A percentile compares a stretch with the other conserved stretches of the same genome.
These are phyloP conservation scores for Mentha longifolia DNA, from an alignment of 257 asterid species.

Conservation along the genomic window DNA sequence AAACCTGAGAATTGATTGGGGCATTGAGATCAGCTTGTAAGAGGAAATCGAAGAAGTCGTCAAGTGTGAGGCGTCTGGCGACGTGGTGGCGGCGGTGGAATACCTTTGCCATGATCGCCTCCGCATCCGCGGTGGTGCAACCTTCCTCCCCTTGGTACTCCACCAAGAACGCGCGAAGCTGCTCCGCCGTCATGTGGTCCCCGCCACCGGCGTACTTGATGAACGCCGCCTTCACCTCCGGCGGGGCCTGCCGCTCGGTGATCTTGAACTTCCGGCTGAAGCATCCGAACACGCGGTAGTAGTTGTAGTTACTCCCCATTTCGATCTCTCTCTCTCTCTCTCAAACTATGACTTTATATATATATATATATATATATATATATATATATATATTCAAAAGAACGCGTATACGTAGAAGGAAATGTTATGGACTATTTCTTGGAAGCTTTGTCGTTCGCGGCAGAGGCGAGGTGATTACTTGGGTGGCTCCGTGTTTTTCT, in stretches of 20 bases:
- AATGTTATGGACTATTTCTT: conserved; percentile 22
- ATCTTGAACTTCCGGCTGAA: conserved; percentile 81
- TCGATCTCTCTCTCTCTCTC: background rate
- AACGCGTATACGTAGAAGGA: conserved; percentile 30
- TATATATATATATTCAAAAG: background rate
- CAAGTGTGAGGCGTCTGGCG: conserved; percentile 47
- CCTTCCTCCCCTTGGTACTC: conserved; percentile 63
- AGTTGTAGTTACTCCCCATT: conserved; percentile 68
- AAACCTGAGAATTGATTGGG: conserved; percentile 63
- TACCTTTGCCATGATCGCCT: conserved; percentile 50
- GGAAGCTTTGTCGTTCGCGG: conserved; percentile 22
- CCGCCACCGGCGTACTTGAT: conserved; percentile 49
- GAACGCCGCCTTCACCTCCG: conserved; percentile 66
- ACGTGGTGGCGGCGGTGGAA: conserved; percentile 49
- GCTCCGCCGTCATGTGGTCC: conserved; percentile 58
- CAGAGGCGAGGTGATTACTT: background rate
- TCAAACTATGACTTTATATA: too few species aligned
- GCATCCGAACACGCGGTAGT: conserved; percentile 65
- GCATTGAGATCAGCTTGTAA: conserved; percentile 79
- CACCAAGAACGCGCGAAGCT: conserved; percentile 56
- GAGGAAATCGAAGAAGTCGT: conserved; percentile 68
- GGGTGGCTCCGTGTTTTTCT: background rate
- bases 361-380: background rate
- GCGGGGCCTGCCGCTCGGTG: conserved; percentile 71
- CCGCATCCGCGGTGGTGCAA: conserved; percentile 53